Percentiles rank a stretch among this genome's conserved stretches.
Conservation (phyloP, 2,329 filamentous ascomycete genomes). For the Fusarium chaquense region DNA sequence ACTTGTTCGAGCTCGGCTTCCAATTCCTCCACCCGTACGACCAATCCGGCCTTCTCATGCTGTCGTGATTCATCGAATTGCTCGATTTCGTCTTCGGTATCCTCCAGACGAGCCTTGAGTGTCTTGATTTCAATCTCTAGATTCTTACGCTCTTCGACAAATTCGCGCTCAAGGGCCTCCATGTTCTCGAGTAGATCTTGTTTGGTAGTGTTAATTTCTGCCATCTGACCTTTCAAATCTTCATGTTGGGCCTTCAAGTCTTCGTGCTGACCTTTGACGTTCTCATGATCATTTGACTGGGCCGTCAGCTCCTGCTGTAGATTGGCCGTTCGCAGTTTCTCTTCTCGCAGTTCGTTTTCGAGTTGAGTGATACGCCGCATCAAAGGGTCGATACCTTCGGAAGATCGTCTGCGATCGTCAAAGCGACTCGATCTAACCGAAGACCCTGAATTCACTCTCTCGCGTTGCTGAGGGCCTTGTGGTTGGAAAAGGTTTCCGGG, state of each 20-base stretch:
- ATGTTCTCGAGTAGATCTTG: conserved; percentile 95
- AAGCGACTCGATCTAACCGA: conserved; percentile 60
- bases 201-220: conserved; percentile 92
- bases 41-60: conserved; percentile 78
- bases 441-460: conserved; percentile 63
- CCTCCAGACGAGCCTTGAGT: conserved; percentile 82
- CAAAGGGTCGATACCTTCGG: conserved; percentile 61
- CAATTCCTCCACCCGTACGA: conserved; percentile 75
- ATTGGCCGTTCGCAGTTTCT: conserved; percentile 74
- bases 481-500: conserved; percentile 68
- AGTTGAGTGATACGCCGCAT: conserved; percentile 69
- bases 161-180: conserved; percentile 90
- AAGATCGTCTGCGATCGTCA: conserved; percentile 61
- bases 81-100: conserved; percentile 92
- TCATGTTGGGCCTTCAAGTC: conserved; percentile 65
- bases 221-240: conserved; percentile 75
- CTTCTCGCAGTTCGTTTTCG: conserved; percentile 81
- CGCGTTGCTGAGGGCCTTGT: conserved; percentile 59
- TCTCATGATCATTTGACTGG: conserved; percentile 67
- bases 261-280: conserved; percentile 68
- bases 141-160: conserved; percentile 83
- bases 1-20: conserved; percentile 77
- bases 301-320: conserved; percentile 77
- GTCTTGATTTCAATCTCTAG: conserved; percentile 84
- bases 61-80: conserved; percentile 85